These are phyloP conservation scores for Geotrichum phurueaensis DNA, from an alignment of 1,139 yeast species.

Conservation along the genomic window DNA sequence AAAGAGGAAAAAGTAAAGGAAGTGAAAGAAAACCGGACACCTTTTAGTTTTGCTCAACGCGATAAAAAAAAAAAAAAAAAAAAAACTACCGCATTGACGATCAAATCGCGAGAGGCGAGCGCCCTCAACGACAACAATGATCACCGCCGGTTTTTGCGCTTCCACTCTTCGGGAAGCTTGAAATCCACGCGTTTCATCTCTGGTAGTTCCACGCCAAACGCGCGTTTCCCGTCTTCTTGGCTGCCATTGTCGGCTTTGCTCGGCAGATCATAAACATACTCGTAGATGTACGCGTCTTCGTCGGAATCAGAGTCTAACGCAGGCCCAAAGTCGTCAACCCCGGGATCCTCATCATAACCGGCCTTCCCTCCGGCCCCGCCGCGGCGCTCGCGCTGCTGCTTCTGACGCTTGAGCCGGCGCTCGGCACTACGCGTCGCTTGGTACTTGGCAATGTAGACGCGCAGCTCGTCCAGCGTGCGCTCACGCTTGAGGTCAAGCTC, in stretches of 20 bases:
- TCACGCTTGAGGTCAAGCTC: conserved; percentile 49
- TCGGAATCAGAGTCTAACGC: conserved; percentile 1
- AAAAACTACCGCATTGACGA: too few species aligned
- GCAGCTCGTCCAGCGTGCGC: conserved; percentile 49
- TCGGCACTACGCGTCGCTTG: conserved; percentile 4
- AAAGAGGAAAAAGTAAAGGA: not conserved
- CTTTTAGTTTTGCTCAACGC: too few species aligned
- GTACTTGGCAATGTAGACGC: conserved; percentile 42
- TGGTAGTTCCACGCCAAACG: conserved; percentile 27
- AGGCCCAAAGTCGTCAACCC: conserved; percentile 12
- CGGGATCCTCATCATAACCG: conserved; percentile 9
- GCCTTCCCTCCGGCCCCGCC: not conserved
- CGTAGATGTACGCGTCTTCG: not conserved
- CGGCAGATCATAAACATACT: conserved; percentile 15
- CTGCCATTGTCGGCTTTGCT: not conserved
- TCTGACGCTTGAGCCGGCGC: conserved; percentile 2
- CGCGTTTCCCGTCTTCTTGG: conserved; percentile 11
- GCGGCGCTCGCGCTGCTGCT: not conserved
- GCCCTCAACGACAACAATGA: not conserved
- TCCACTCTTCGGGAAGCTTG: conserved; percentile 83
- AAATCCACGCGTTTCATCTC: conserved; percentile 56
- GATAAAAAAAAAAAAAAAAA: too few species aligned
- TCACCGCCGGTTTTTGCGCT: conserved; percentile 6
- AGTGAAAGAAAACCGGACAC: too few species aligned
- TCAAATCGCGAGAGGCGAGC: too few species aligned